Conservation (phyloP, 2,329 filamentous ascomycete genomes). For the Fusarium siculi region DNA sequence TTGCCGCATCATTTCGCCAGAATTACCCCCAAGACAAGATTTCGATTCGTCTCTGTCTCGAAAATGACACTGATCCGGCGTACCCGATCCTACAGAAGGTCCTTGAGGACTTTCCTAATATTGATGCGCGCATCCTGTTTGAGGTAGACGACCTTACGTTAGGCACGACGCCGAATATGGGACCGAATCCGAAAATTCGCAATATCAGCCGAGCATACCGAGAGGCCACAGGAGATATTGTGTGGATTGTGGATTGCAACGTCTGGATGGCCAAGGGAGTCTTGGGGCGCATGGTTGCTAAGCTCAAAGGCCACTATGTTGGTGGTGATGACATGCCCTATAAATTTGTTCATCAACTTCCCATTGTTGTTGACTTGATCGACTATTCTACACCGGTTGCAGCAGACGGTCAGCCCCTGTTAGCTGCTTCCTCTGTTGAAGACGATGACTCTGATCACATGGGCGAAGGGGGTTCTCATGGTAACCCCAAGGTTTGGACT, state of each 20-base stretch:
- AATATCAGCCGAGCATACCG: constrained; percentile 95
- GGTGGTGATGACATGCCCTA: constrained; percentile 66
- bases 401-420: constrained; percentile 43
- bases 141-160: constrained; percentile 84
- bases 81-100: constrained; percentile 78
- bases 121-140: constrained; percentile 78
- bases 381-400: constrained; percentile 40
- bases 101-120: constrained; percentile 75
- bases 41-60: constrained; percentile 84
- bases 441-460: constrained; percentile 32
- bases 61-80: constrained; percentile 78
- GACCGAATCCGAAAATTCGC: constrained; percentile 97
- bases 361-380: constrained; percentile 82
- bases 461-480: constrained; percentile 24
- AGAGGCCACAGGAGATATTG: constrained; percentile 85
- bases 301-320: constrained; percentile 74
- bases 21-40: constrained; percentile 81
- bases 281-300: constrained; percentile 88
- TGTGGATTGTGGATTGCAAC: constrained; percentile 98
- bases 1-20: constrained; percentile 86
- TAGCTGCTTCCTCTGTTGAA: constrained; percentile 50
- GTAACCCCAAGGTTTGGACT: constrained; percentile 47
- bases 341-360: constrained; percentile 96
- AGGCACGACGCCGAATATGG: constrained; percentile 69
- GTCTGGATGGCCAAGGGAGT: constrained; percentile 88